These are phyloP conservation scores for Brassica nigra DNA, from an alignment of 345 rosid genomes.

Conservation along the genomic window DNA sequence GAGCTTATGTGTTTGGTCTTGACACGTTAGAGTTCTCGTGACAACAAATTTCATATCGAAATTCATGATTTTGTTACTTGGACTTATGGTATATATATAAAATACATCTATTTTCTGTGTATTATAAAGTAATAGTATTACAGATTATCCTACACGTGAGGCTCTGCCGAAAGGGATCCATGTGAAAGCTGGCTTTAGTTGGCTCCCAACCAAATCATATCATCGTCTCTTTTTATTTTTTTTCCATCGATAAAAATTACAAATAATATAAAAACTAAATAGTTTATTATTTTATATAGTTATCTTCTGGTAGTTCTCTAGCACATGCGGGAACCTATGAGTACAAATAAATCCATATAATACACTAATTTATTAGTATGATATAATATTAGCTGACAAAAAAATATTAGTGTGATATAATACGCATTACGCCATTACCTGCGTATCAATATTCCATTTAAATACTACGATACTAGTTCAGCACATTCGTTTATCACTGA, in stretches of 20 bases:
- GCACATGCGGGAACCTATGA: constrained; percentile 17
- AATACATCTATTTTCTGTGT: too few species aligned
- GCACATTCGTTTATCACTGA: constrained; percentile 8
- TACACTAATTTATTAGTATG: not conserved
- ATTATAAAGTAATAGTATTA: not conserved
- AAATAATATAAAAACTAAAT: not conserved
- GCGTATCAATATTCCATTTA: not conserved
- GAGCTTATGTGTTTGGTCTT: constrained; percentile 17
- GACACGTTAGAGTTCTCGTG: not conserved
- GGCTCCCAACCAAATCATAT: constrained; percentile 33
- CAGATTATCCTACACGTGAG: constrained; percentile 35
- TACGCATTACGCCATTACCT: too few species aligned
- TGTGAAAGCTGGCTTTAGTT: constrained; percentile 34
- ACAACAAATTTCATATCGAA: not conserved
- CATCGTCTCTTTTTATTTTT: constrained; percentile 20
- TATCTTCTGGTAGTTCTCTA: not conserved
- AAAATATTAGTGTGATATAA: too few species aligned
- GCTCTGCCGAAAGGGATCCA: constrained; percentile 24
- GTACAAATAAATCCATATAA: not conserved
- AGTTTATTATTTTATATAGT: not conserved
- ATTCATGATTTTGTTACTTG: not conserved
- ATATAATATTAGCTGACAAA: too few species aligned
- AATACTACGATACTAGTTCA: not conserved
- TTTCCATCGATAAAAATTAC: not conserved
- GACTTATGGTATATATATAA: too few species aligned